These are phyloP conservation scores for Elaeagnus macrophylla DNA, from an alignment of 306 rosid species.

Conservation along the genomic window DNA sequence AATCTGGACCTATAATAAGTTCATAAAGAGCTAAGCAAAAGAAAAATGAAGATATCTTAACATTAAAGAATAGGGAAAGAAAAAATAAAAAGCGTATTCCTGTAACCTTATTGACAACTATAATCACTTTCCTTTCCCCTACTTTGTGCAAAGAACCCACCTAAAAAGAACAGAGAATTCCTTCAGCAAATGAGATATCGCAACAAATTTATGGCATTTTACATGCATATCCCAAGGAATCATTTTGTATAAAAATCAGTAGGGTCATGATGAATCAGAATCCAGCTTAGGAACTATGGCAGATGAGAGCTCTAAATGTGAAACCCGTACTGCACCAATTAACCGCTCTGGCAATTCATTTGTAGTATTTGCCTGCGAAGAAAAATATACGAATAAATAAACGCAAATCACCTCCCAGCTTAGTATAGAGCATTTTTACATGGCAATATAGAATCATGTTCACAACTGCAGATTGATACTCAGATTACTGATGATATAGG, in stretches of 20 bases:
- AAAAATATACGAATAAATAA: slow-evolving; percentile 16
- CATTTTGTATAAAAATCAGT: slow-evolving; percentile 24
- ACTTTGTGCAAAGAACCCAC: slow-evolving; percentile 24
- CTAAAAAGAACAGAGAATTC: too few relatives aligned
- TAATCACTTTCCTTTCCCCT: slow-evolving; percentile 12
- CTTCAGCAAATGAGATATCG: too few relatives aligned
- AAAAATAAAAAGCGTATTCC: slow-evolving; percentile 11
- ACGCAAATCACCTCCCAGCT: too few relatives aligned
- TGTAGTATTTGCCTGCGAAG: slow-evolving; percentile 62
- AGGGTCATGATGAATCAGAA: slow-evolving; percentile 44
- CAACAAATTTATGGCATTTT: slow-evolving; percentile 8
- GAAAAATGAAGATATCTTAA: background rate
- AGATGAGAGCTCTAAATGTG: slow-evolving; percentile 71
- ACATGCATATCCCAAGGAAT: slow-evolving; percentile 38
- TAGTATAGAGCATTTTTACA: too few relatives aligned
- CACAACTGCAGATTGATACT: too few relatives aligned
- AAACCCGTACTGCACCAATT: slow-evolving; percentile 86
- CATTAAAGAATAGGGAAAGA: slow-evolving; percentile 3
- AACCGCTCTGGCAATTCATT: slow-evolving; percentile 94
- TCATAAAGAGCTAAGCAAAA: background rate
- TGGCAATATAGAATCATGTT: too few relatives aligned
- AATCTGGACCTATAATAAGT: too few relatives aligned
- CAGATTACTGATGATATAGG: too few relatives aligned
- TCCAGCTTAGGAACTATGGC: slow-evolving; percentile 74
- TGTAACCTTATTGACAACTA: slow-evolving; percentile 22